These are phyloP conservation scores for Sarcomyxa edulis DNA, from an alignment of 768 basidiomycete genomes.

Conservation along the genomic window DNA sequence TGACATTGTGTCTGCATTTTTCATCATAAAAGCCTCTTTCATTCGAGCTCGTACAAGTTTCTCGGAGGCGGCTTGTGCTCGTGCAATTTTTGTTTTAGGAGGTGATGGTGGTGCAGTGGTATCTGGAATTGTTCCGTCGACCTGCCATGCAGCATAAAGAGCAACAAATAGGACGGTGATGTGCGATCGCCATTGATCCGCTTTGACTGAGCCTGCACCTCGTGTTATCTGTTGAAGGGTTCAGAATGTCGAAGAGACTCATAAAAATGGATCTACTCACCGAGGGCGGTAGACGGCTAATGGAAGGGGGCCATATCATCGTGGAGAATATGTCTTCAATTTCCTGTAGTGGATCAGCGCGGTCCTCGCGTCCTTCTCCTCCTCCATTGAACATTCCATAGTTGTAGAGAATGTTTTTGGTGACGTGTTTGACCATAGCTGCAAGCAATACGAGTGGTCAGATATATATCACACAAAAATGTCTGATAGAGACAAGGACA, in stretches of 20 bases:
- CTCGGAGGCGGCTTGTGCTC: constrained; percentile 6
- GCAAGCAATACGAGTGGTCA: no score
- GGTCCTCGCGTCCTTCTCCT: no score
- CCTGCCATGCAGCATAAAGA: constrained; percentile 14
- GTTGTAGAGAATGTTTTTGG: constrained; percentile 10
- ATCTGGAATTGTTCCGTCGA: constrained; percentile 14
- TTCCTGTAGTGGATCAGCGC: constrained; percentile 4
- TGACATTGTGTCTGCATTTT: no score
- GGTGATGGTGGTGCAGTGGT: constrained; percentile 7
- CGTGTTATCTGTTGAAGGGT: constrained; percentile 6
- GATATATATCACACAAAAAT: not conserved
- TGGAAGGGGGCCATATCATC: constrained; percentile 9
- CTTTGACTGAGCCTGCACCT: constrained; percentile 13
- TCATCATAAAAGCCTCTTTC: constrained; percentile 4
- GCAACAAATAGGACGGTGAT: constrained; percentile 12
- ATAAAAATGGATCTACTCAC: constrained; percentile 2
- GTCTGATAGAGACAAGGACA: not conserved
- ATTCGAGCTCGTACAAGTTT: constrained; percentile 8
- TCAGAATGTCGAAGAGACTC: not conserved
- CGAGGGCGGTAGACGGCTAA: constrained; percentile 10
- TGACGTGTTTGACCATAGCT: not conserved
- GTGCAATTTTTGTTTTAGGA: constrained; percentile 8
- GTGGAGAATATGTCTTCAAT: constrained; percentile 5
- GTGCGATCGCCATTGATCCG: constrained; percentile 16
- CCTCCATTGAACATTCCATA: constrained; percentile 8